Evolutionary conservation across 2,329 filamentous ascomycete genomes (phyloP).

Genomic region (Trichoderma simmonsii): DNA sequence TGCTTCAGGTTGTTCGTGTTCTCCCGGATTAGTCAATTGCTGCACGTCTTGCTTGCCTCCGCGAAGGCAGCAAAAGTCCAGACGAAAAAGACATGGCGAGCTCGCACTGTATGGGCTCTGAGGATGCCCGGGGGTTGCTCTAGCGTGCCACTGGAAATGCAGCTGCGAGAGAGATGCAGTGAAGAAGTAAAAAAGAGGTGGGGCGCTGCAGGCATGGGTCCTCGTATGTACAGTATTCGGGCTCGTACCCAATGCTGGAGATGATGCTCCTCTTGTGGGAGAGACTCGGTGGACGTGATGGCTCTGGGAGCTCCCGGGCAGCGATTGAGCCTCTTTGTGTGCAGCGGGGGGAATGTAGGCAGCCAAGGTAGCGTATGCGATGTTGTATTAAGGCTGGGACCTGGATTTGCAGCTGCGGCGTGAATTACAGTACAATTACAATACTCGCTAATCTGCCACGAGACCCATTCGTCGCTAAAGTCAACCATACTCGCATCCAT

Average conservation of each 20-base stretch:
- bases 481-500: background rate
- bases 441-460: background rate
- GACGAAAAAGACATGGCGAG: background rate
- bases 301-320: background rate
- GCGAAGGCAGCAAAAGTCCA: background rate
- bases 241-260: background rate
- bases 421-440: background rate
- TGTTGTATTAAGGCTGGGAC: background rate
- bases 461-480: background rate
- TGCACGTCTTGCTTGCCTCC: background rate
- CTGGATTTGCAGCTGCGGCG: background rate
- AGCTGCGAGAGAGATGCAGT: constrained; percentile 9
- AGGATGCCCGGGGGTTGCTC: constrained; percentile 1
- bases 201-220: background rate
- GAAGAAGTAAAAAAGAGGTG: background rate
- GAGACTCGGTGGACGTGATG: background rate
- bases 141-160: constrained; percentile 21
- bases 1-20: background rate
- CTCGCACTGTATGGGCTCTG: constrained; percentile 9
- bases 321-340: background rate
- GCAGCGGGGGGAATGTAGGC: background rate
- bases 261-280: background rate
- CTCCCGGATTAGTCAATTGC: background rate
- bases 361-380: background rate
- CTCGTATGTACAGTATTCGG: background rate